Conservation (phyloP, 805 yeast species). For the Candida germanica region DNA sequence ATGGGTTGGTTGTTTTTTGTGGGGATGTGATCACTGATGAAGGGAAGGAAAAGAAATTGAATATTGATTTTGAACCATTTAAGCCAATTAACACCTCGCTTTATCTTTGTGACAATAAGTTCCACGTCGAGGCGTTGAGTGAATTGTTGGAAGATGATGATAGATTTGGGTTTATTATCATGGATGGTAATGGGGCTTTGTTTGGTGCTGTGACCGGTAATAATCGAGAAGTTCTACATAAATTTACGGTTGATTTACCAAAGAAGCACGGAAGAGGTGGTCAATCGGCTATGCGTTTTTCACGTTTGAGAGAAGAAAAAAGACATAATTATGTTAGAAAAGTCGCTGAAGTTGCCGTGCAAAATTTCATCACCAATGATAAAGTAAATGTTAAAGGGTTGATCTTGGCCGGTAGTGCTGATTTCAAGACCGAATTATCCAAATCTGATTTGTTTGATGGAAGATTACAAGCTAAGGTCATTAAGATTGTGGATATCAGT, state of each 20-base stretch:
- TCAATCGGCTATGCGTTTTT: constrained; percentile 98
- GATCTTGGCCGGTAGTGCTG: constrained; percentile 98
- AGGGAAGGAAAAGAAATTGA: constrained; percentile 95
- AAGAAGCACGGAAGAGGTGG: constrained; percentile 99
- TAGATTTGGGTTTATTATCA: constrained; percentile 93
- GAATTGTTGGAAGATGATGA: constrained; percentile 95
- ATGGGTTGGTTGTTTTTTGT: constrained; percentile 95
- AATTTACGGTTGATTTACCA: constrained; percentile 94
- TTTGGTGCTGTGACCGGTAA: constrained; percentile 96
- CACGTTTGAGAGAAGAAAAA: constrained; percentile 97
- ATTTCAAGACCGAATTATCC: constrained; percentile 91
- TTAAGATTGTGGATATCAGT: constrained; percentile 93
- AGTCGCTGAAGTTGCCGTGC: constrained; percentile 97
- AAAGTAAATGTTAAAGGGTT: constrained; percentile 92
- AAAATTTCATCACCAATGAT: constrained; percentile 91
- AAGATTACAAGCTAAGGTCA: constrained; percentile 82
- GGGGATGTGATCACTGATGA: constrained; percentile 97
- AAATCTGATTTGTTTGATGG: constrained; percentile 91
- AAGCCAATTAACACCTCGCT: constrained; percentile 96
- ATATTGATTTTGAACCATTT: constrained; percentile 97
- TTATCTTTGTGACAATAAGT: constrained; percentile 95
- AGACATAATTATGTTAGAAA: constrained; percentile 98
- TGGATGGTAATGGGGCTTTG: constrained; percentile 99
- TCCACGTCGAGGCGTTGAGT: constrained; percentile 94
- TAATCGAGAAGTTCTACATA: constrained; percentile 93